Evolutionary conservation across 306 rosid species (phyloP).

Genomic region (Phaseolus lunatus): DNA sequence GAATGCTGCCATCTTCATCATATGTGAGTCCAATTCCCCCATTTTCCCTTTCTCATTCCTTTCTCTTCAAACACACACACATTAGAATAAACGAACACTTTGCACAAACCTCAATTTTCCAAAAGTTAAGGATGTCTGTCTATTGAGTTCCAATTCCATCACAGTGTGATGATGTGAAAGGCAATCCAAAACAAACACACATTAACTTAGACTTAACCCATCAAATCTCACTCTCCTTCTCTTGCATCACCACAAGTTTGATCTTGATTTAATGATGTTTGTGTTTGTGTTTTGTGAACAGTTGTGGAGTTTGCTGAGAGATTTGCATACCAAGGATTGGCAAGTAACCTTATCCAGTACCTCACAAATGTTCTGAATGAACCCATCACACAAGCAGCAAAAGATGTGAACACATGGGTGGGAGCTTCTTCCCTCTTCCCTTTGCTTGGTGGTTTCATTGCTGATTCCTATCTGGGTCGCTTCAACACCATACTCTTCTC

Average conservation of each 20-base stretch:
- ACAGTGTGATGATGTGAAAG: no score
- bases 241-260: background rate
- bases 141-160: no score
- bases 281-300: background rate
- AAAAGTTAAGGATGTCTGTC: no score
- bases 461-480: constrained; percentile 69
- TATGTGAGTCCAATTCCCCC: constrained; percentile 42
- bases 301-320: constrained; percentile 63
- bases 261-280: background rate
- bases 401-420: constrained; percentile 71
- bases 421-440: constrained; percentile 67
- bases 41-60: background rate
- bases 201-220: no score
- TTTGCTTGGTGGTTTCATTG: constrained; percentile 64
- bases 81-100: no score
- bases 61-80: background rate
- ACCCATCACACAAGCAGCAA: constrained; percentile 54
- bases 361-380: constrained; percentile 57
- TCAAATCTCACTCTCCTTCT: background rate
- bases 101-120: no score
- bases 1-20: constrained; percentile 65
- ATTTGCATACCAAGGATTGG: constrained; percentile 58
- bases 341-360: constrained; percentile 50
- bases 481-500: constrained; percentile 66
- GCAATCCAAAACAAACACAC: constrained; percentile 7